These are phyloP conservation scores for Rhodomyrtus psidioides DNA, from an alignment of 441 rosid species.

Conservation along the genomic window DNA sequence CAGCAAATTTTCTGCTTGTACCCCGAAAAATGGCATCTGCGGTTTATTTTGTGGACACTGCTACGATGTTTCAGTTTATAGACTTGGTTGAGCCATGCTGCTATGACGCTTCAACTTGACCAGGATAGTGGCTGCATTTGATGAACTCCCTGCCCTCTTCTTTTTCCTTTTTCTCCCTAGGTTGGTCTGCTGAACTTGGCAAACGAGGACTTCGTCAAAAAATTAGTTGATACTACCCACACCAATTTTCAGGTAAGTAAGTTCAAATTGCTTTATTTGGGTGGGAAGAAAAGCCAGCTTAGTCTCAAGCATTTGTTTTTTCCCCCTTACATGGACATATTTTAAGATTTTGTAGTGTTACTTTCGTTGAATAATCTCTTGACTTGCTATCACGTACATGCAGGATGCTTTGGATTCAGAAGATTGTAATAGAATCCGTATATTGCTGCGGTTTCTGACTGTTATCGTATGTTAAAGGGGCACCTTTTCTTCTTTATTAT, in stretches of 20 bases:
- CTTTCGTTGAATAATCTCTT: background rate
- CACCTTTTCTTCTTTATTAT: background rate
- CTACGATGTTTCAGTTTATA: background rate
- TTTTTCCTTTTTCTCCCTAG: slow-evolving; percentile 27
- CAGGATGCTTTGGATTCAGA: slow-evolving; percentile 80
- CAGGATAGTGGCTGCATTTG: background rate
- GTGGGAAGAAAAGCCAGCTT: background rate
- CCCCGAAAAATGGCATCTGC: background rate
- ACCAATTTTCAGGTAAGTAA: slow-evolving; percentile 63
- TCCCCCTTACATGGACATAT: background rate
- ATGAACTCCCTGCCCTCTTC: background rate
- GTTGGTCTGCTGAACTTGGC: slow-evolving; percentile 92
- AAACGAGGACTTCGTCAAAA: slow-evolving; percentile 71
- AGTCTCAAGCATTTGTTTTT: background rate
- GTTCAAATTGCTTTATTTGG: background rate
- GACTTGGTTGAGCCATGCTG: background rate
- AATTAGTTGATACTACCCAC: slow-evolving; percentile 53
- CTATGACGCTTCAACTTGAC: background rate
- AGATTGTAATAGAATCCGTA: slow-evolving; percentile 68
- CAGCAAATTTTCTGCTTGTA: background rate
- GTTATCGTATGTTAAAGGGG: slow-evolving; percentile 47
- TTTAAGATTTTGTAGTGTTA: background rate
- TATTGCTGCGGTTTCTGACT: slow-evolving; percentile 80
- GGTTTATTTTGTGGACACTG: background rate
- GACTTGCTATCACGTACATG: background rate